These are phyloP conservation scores for Gymnopilus dilepis DNA, from an alignment of 768 basidiomycete genomes.

Conservation along the genomic window DNA sequence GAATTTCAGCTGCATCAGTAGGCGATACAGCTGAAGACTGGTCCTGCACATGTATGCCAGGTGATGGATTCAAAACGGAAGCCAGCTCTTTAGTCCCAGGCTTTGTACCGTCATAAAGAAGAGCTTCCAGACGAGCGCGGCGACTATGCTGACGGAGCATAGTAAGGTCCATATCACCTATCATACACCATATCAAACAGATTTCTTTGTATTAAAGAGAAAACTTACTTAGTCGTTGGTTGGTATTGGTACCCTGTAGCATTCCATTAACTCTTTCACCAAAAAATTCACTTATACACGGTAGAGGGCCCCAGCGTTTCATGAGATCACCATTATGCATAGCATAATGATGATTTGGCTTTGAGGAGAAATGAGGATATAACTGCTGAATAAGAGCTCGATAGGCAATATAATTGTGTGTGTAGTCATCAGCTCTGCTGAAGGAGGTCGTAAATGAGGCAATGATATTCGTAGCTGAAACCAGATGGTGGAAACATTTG, in stretches of 20 bases:
- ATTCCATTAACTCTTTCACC: conserved; percentile 37
- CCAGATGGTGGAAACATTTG: conserved; percentile 30
- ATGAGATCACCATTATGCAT: conserved; percentile 35
- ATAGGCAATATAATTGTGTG: conserved; percentile 28
- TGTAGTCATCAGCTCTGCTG: conserved; percentile 28
- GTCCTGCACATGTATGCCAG: too few species aligned
- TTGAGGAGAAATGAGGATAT: conserved; percentile 25
- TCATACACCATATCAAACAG: conserved; percentile 9
- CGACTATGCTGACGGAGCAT: conserved; percentile 16
- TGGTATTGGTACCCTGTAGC: conserved; percentile 30
- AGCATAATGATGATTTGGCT: conserved; percentile 40
- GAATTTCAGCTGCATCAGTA: conserved; percentile 6
- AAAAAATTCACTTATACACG: conserved; percentile 35
- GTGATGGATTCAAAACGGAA: neutral
- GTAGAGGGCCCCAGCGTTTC: conserved; percentile 37
- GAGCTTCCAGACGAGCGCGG: neutral
- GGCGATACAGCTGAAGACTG: neutral
- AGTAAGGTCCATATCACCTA: conserved; percentile 19
- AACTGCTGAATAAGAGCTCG: conserved; percentile 21
- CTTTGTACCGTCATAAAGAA: neutral
- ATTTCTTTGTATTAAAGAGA: neutral
- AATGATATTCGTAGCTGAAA: conserved; percentile 32
- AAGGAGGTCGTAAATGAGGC: conserved; percentile 28
- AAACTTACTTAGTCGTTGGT: conserved; percentile 23
- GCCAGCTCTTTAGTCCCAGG: neutral